Evolutionary conservation across 306 rosid species (phyloP).

Genomic region (Corylus americana): DNA sequence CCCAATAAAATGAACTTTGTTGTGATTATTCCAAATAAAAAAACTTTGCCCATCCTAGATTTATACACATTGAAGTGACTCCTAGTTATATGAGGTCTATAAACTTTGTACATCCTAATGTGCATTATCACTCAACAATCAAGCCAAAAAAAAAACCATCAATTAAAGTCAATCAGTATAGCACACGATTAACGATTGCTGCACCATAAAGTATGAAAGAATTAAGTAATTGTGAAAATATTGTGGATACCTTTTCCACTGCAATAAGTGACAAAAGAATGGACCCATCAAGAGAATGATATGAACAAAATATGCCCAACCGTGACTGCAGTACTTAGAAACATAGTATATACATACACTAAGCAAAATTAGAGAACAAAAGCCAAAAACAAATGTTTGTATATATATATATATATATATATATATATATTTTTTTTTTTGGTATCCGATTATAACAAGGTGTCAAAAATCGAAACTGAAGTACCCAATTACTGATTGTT

Average conservation of each 20-base stretch:
- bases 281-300: background rate
- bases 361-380: background rate
- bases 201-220: background rate
- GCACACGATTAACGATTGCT: too few relatives aligned
- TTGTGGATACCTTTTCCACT: background rate
- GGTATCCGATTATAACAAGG: too few relatives aligned
- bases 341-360: background rate
- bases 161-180: background rate
- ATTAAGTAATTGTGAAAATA: background rate
- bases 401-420: too few relatives aligned
- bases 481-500: too few relatives aligned
- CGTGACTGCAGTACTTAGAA: background rate
- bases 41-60: background rate
- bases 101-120: background rate
- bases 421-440: too few relatives aligned
- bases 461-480: too few relatives aligned
- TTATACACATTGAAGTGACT: background rate
- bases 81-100: background rate
- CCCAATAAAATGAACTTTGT: too few relatives aligned
- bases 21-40: too few relatives aligned
- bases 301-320: background rate
- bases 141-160: background rate
- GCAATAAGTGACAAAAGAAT: background rate
- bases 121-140: background rate
- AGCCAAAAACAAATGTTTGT: too few relatives aligned